A percentile compares a stretch with the other conserved stretches of the same genome.
These are phyloP conservation scores for Diaporthe ilicicola DNA, from an alignment of 2,329 filamentous ascomycete genomes.

Conservation along the genomic window DNA sequence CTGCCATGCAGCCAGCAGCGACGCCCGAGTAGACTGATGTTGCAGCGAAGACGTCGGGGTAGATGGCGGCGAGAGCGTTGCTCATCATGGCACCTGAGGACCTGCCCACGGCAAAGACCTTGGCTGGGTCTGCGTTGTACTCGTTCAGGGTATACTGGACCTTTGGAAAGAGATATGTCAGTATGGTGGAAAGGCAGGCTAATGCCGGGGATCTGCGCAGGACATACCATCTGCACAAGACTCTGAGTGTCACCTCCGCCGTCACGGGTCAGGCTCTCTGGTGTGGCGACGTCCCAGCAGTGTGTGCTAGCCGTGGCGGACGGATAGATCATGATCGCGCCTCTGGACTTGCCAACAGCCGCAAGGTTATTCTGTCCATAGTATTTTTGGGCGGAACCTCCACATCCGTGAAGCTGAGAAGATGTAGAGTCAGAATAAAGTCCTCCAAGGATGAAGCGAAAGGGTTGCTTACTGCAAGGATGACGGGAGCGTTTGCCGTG, in stretches of 20 bases:
- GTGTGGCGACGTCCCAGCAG: neutral
- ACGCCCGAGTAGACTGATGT: constrained; percentile 43
- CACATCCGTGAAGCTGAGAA: neutral
- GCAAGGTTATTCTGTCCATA: neutral
- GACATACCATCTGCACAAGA: neutral
- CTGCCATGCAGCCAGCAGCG: constrained; percentile 38
- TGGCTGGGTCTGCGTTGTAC: constrained; percentile 54
- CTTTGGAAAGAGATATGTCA: neutral
- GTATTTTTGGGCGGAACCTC: neutral
- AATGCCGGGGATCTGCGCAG: rapidly evolving
- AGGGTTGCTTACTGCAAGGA: neutral
- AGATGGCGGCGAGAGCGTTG: constrained; percentile 43
- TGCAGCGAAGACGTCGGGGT: constrained; percentile 43
- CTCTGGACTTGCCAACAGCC: neutral
- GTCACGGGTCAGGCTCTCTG: constrained; percentile 28
- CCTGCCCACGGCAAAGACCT: constrained; percentile 57
- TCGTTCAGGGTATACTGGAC: constrained; percentile 44
- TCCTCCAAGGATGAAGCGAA: neutral
- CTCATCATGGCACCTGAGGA: constrained; percentile 51
- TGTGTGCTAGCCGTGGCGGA: constrained; percentile 2
- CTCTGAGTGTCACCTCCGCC: neutral
- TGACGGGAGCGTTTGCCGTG: neutral
- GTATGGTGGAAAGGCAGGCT: neutral
- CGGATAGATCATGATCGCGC: neutral
- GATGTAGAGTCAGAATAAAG: neutral